Evolutionary conservation across 2,329 filamentous ascomycete species (phyloP).

Genomic region (Fusarium mangiferae): DNA sequence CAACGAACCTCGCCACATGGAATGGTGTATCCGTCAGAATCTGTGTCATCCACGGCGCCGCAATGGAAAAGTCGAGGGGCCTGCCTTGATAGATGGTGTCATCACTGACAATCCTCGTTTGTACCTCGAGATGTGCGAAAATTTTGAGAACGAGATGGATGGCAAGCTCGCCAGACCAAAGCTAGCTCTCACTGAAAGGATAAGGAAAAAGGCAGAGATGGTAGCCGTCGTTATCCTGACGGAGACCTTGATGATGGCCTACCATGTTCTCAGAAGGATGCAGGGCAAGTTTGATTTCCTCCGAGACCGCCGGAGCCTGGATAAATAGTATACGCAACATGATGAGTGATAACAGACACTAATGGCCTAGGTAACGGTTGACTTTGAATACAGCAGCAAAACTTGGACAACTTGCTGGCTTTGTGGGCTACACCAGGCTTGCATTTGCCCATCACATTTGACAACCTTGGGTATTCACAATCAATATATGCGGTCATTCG

Average conservation of each 20-base stretch:
- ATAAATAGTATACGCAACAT: conserved; percentile 15
- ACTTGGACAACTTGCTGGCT: background rate
- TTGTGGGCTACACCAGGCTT: background rate
- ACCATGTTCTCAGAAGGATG: conserved; percentile 41
- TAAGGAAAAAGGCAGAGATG: conserved; percentile 26
- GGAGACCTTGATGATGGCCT: conserved; percentile 37
- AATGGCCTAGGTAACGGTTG: background rate
- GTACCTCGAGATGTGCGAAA: conserved; percentile 70
- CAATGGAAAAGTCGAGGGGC: background rate
- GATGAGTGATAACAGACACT: background rate
- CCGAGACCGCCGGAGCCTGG: conserved; percentile 29
- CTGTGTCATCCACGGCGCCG: conserved; percentile 48
- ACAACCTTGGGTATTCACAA: background rate
- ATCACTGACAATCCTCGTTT: conserved; percentile 84
- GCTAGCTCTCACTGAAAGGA: conserved; percentile 19
- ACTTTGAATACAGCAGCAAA: background rate
- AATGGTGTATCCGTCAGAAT: conserved; percentile 72
- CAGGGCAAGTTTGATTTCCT: conserved; percentile 46
- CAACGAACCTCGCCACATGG: conserved; percentile 82
- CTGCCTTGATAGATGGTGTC: conserved; percentile 74
- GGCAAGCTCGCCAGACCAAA: conserved; percentile 27
- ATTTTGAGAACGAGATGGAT: conserved; percentile 50
- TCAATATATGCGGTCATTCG: background rate
- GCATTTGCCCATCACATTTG: background rate
- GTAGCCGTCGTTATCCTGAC: conserved; percentile 29